Conservation (phyloP, 148 eudicot species). For the Bassia scoparia region DNA sequence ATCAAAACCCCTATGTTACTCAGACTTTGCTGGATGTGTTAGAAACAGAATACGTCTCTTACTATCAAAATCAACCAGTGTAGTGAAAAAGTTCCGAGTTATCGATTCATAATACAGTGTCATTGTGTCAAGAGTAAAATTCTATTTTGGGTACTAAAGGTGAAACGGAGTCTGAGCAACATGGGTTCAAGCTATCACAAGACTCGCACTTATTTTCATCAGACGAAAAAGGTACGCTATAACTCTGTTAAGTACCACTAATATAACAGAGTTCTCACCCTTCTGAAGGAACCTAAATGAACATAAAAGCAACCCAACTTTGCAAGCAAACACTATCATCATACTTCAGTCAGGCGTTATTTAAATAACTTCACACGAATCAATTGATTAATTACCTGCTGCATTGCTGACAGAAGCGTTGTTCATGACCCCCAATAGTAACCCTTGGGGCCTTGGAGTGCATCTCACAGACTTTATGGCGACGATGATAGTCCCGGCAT, state of each 20-base stretch:
- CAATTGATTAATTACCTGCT: constrained; percentile 43
- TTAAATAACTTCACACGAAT: not conserved
- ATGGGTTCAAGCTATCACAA: not conserved
- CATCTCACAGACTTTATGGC: constrained; percentile 71
- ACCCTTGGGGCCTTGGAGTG: constrained; percentile 66
- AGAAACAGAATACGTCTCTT: too few species aligned
- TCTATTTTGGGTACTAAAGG: not conserved
- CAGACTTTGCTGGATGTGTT: not conserved
- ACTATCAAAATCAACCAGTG: too few species aligned
- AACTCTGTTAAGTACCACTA: too few species aligned
- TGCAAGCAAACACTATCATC: not conserved
- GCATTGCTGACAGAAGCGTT: constrained; percentile 75
- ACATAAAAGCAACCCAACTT: not conserved
- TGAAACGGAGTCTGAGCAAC: not conserved
- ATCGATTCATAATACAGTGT: too few species aligned
- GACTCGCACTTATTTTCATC: not conserved
- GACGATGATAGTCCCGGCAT: constrained; percentile 64
- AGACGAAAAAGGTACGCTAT: not conserved
- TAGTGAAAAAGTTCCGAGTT: too few species aligned
- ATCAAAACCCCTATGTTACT: not conserved
- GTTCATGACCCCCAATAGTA: constrained; percentile 49
- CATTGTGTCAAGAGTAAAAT: too few species aligned
- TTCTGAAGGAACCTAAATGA: not conserved
- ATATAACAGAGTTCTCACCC: not conserved
- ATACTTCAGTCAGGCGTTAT: not conserved